These are phyloP conservation scores for Aphanocladium album DNA, from an alignment of 2,329 filamentous ascomycete species.

Conservation along the genomic window DNA sequence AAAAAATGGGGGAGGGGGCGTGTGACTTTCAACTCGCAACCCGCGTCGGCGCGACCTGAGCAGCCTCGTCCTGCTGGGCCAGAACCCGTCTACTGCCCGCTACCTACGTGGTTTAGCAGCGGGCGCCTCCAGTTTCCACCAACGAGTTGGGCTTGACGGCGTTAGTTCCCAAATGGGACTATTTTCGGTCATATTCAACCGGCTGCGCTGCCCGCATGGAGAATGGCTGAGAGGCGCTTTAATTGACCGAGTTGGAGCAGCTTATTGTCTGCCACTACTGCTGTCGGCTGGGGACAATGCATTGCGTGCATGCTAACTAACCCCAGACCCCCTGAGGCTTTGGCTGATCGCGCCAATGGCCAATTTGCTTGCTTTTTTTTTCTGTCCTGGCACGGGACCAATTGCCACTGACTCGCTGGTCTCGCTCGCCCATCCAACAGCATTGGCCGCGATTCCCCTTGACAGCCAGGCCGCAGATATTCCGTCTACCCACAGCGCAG, in stretches of 20 bases:
- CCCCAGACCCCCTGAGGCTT: background rate
- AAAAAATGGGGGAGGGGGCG: background rate
- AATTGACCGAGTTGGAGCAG: slow-evolving; percentile 4
- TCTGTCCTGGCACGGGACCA: background rate
- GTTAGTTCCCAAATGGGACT: slow-evolving; percentile 1
- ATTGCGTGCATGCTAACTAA: background rate
- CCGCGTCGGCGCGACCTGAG: background rate
- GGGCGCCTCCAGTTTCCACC: background rate
- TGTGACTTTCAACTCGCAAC: no score
- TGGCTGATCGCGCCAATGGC: background rate
- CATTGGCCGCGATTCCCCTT: background rate
- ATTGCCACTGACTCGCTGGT: slow-evolving; percentile 2
- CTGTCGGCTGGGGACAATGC: background rate
- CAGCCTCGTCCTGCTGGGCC: background rate
- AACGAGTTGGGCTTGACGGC: background rate
- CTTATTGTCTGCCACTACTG: no score
- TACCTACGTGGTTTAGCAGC: background rate
- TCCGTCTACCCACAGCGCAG: background rate
- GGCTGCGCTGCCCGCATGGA: slow-evolving; percentile 1
- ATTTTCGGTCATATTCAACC: slow-evolving; percentile 5
- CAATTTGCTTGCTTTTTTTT: background rate
- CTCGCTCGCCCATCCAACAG: background rate
- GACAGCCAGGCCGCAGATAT: background rate
- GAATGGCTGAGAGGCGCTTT: slow-evolving; percentile 10
- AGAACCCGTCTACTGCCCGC: background rate